These are phyloP conservation scores for Globomyces pollinis-pini DNA, from an alignment of 192 early-diverging fungal species.

Conservation along the genomic window DNA sequence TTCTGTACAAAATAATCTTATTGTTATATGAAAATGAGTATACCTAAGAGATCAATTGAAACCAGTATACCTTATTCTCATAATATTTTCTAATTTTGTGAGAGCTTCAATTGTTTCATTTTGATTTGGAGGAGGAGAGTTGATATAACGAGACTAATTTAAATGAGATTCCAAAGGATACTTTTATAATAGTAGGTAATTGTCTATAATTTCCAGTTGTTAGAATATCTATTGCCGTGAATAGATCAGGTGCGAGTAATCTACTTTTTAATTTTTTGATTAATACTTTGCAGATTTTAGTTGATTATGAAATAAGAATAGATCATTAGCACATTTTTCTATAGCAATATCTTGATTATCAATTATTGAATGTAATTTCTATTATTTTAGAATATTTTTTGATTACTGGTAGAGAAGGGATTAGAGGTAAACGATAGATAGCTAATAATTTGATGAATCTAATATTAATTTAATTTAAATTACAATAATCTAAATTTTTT, in stretches of 20 bases:
- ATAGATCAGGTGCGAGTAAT: background rate
- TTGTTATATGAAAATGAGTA: too few relatives aligned
- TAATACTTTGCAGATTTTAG: slow-evolving; percentile 6
- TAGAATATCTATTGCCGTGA: slow-evolving; percentile 3
- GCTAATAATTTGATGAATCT: background rate
- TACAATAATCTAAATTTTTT: too few relatives aligned
- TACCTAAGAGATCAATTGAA: too few relatives aligned
- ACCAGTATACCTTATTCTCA: too few relatives aligned
- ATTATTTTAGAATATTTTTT: background rate
- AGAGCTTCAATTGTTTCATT: background rate
- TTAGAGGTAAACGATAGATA: background rate
- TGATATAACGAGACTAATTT: background rate
- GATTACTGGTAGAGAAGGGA: too few relatives aligned
- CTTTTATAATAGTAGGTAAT: slow-evolving; percentile 4
- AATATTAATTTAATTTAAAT: too few relatives aligned
- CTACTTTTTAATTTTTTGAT: background rate
- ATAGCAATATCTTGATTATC: background rate
- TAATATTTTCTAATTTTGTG: background rate
- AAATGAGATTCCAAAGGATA: background rate
- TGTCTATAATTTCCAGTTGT: slow-evolving; percentile 1
- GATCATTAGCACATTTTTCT: slow-evolving; percentile 7
- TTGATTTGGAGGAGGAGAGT: background rate
- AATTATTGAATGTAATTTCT: background rate
- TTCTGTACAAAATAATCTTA: too few relatives aligned
- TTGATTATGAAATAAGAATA: slow-evolving; percentile 8